A percentile compares a stretch with the other conserved stretches of the same genome.
phyloP scores from a whole-genome alignment of 1,284 basidiomycete genomes.

The Apiotrichum laibachii region DNA sequence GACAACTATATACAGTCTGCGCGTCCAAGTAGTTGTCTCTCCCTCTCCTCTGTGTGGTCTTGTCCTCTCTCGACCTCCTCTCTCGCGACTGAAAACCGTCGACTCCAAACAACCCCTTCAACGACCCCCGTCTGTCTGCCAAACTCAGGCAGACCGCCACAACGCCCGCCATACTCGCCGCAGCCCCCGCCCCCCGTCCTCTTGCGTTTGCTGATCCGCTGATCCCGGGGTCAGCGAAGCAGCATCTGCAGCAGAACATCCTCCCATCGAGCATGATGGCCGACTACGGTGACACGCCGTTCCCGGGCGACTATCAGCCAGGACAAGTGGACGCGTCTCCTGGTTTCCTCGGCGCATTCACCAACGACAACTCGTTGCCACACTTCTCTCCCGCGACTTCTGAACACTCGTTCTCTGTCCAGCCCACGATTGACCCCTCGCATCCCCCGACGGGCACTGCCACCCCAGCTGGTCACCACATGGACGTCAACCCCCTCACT shows the following conservation, averaged over 20 bases:
- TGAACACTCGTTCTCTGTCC: conserved; percentile 19
- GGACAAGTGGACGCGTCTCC: conserved; percentile 19
- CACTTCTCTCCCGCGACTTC: conserved; percentile 22
- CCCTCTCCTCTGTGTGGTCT: too few relatives aligned
- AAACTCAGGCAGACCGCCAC: not conserved
- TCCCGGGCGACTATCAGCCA: conserved; percentile 23
- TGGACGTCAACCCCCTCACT: conserved; percentile 4
- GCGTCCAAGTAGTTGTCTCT: not conserved
- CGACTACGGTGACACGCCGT: conserved; percentile 19
- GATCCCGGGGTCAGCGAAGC: conserved; percentile 3
- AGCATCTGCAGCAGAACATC: conserved; percentile 1
- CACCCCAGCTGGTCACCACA: not conserved
- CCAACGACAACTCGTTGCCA: conserved; percentile 9
- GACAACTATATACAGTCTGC: not conserved
- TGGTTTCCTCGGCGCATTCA: conserved; percentile 16
- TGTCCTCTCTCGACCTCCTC: too few relatives aligned
- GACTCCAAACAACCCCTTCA: not conserved
- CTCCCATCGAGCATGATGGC: conserved; percentile 9
- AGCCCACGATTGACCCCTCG: conserved; percentile 7
- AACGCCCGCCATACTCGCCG: conserved; percentile 8
- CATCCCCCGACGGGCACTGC: conserved; percentile 8
- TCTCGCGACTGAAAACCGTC: not conserved
- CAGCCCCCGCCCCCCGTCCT: conserved; percentile 1
- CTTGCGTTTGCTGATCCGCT: conserved; percentile 3
- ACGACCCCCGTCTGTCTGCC: not conserved